Evolutionary conservation across 139 green algal species (phyloP).

Genomic region (Microglena sp.): DNA sequence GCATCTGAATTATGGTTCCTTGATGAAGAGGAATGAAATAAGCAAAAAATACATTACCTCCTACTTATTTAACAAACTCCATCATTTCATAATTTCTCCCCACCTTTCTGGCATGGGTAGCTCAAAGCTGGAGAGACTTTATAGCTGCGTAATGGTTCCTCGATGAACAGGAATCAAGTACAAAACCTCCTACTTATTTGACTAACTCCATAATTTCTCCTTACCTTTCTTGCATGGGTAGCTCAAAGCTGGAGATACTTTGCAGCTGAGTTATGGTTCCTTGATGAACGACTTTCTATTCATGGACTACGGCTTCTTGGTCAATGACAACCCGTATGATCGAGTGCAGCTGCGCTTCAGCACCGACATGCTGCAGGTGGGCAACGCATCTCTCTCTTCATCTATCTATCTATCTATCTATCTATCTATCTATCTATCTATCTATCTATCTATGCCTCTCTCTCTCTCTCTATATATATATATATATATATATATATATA

Average conservation of each 20-base stretch:
- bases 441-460: neutral
- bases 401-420: neutral
- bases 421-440: neutral
- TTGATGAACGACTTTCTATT: constrained; percentile 83
- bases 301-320: constrained; percentile 85
- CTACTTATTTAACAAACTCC: no score
- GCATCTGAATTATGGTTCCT: no score
- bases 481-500: no score
- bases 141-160: no score
- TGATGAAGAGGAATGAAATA: no score
- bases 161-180: no score
- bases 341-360: constrained; percentile 67
- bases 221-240: neutral
- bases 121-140: no score
- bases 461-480: neutral
- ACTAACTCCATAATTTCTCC: no score
- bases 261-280: constrained; percentile 69
- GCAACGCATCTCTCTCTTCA: neutral
- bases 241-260: constrained; percentile 35
- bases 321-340: constrained; percentile 65
- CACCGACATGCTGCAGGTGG: constrained; percentile 42
- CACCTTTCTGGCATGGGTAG: no score
- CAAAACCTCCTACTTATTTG: no score
- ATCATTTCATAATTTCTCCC: no score
- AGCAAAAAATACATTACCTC: no score